Evolutionary conservation across 1,284 basidiomycete genomes (phyloP).

Genomic region (Pholiota adiposa): DNA sequence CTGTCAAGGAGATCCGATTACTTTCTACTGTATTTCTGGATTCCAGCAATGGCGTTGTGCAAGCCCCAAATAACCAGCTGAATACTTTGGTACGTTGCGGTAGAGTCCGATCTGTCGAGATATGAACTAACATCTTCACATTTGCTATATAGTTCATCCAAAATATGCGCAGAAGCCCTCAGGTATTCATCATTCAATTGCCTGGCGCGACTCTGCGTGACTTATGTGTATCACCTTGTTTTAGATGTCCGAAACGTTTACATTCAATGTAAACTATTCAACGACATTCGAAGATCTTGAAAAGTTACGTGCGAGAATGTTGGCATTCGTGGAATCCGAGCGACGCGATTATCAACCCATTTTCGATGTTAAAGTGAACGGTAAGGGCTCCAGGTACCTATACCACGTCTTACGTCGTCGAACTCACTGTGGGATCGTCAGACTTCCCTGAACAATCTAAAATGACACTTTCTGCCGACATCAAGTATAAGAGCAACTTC

Average conservation of each 20-base stretch:
- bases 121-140: slow-evolving; percentile 7
- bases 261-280: slow-evolving; percentile 80
- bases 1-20: slow-evolving; percentile 87
- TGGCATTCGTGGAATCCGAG: slow-evolving; percentile 75
- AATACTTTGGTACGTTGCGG: slow-evolving; percentile 59
- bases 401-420: slow-evolving; percentile 5
- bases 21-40: slow-evolving; percentile 81
- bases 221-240: background rate
- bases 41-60: slow-evolving; percentile 58
- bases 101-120: slow-evolving; percentile 7
- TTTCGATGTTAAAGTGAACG: slow-evolving; percentile 73
- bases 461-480: slow-evolving; percentile 80
- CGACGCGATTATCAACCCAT: slow-evolving; percentile 73
- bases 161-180: slow-evolving; percentile 74
- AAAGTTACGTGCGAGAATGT: slow-evolving; percentile 78
- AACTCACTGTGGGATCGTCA: slow-evolving; percentile 27
- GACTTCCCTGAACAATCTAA: slow-evolving; percentile 86
- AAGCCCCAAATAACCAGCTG: slow-evolving; percentile 73
- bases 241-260: slow-evolving; percentile 78
- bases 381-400: slow-evolving; percentile 34
- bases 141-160: slow-evolving; percentile 59
- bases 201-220: background rate
- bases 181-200: slow-evolving; percentile 39
- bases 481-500: slow-evolving; percentile 92
- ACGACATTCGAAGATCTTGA: slow-evolving; percentile 89